Conservation (phyloP, 768 basidiomycete genomes). For the Tulasnella sp. region DNA sequence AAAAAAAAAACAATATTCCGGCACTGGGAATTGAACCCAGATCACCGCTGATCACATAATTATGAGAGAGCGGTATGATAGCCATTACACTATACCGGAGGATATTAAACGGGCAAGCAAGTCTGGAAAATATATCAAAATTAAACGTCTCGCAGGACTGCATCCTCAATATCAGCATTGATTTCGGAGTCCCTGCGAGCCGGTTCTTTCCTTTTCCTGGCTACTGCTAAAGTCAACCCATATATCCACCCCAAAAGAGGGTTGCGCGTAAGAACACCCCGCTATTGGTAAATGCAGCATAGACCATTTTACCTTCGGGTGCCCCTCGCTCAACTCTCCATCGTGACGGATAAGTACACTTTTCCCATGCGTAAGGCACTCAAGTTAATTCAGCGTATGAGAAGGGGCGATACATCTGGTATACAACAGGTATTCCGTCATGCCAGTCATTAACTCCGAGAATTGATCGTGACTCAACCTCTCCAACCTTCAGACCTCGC, state of each 20-base stretch:
- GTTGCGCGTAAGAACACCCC: background rate
- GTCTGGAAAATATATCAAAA: too few relatives aligned
- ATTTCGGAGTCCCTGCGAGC: too few relatives aligned
- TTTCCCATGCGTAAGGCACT: background rate
- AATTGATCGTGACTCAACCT: background rate
- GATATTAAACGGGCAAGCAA: background rate
- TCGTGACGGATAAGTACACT: background rate
- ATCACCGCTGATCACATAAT: background rate
- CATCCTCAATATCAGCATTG: too few relatives aligned
- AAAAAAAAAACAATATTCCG: background rate
- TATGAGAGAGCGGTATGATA: constrained; percentile 11
- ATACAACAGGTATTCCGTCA: background rate
- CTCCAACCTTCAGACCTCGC: constrained; percentile 11
- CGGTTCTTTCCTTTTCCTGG: background rate
- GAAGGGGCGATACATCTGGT: background rate
- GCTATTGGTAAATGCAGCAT: background rate
- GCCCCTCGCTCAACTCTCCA: background rate
- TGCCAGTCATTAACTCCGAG: background rate
- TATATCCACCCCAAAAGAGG: background rate
- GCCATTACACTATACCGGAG: constrained; percentile 11
- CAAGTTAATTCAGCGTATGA: background rate
- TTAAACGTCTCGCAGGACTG: too few relatives aligned
- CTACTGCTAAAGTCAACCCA: too few relatives aligned
- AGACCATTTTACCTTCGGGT: background rate
- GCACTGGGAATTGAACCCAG: constrained; percentile 8